A percentile compares a stretch with the other conserved stretches of the same genome.
Conservation (phyloP, 2,329 filamentous ascomycete genomes). For the Colletotrichum godetiae region DNA sequence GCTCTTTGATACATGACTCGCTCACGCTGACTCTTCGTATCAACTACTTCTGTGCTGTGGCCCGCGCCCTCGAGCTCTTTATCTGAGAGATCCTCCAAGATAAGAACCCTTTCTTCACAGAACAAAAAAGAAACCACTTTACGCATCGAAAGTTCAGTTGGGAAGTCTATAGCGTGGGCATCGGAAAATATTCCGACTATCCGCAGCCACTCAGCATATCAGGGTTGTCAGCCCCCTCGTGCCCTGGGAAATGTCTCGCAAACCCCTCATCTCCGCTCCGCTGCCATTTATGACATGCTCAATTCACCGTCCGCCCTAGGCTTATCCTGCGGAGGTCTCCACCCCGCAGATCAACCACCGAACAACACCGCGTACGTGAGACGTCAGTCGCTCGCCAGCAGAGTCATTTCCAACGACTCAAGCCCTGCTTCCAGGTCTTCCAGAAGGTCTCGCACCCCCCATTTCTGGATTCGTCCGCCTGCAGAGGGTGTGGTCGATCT, state of each 20-base stretch:
- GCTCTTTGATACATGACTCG: background rate
- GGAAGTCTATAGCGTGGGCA: background rate
- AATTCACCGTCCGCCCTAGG: background rate
- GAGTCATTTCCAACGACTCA: background rate
- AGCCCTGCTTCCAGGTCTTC: background rate
- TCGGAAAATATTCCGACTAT: background rate
- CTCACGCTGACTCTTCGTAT: background rate
- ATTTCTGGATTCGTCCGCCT: background rate
- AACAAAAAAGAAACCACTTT: background rate
- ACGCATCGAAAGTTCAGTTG: background rate
- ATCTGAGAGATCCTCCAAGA: background rate
- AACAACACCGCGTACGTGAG: background rate
- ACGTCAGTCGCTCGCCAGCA: background rate
- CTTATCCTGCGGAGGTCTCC: conserved; percentile 27
- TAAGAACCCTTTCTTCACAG: background rate
- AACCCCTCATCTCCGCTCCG: conserved; percentile 6
- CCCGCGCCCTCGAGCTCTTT: background rate
- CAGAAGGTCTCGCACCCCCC: background rate
- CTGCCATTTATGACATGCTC: background rate
- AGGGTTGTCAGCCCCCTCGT: conserved; percentile 9
- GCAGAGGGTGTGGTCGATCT: background rate
- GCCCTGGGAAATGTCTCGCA: background rate
- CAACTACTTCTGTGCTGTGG: background rate
- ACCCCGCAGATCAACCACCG: conserved; percentile 12
- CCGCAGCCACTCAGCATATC: conserved; percentile 2